Base-by-base conservation (phyloP, 164 flowering plant species). In the Umbilicus rupestris region DNA sequence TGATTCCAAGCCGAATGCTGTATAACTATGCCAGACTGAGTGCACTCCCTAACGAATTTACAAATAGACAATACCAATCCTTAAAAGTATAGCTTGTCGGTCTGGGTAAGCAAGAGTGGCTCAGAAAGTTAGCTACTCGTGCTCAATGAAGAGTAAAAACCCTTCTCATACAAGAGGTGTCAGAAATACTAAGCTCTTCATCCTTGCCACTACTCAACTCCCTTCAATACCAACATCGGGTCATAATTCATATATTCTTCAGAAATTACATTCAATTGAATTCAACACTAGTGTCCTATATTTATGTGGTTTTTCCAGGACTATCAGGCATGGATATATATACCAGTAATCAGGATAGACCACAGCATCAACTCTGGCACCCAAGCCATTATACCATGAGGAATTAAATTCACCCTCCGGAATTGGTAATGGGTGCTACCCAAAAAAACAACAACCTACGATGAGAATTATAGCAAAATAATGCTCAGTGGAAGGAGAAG, bases 401-500 rank as follows among this genome's bases (percentile, higher is more conserved):
- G 81, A 81, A 84, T 78, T 0, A 15, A 55, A 67, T 9, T 69
- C 30, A 77, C 78, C 87, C 85, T 64, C 78, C 73, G 75, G 87
- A 79, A 86, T 86, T 86, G 92, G 91, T 84, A 86, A 82, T 73
- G 87, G 88, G 73, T 86, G 88, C 88, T 24, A 30, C 28, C 8
- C 3, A 26, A 3, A 0, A 62, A 35, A 5, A 7, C 20, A 62
- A 47, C 1, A 6, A 47, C 14, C n/a, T n/a, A n/a, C n/a, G 10
- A 9, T 41, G 7, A 6, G 16, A 41, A 41, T 35, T 35, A n/a
- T 41, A 19, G 11, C 7, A 4, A 0, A 10, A n/a, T n/a, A 20
- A 68, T 37, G 83, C 87, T 81, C 85, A 81, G 87, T 80, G 87
- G 85, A 84, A 81, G 85, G 85, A 84, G 87, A 84, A 84, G 85